These are phyloP conservation scores for Cryptococcus wingfieldii DNA, from an alignment of 1,284 basidiomycete species.

Conservation along the genomic window DNA sequence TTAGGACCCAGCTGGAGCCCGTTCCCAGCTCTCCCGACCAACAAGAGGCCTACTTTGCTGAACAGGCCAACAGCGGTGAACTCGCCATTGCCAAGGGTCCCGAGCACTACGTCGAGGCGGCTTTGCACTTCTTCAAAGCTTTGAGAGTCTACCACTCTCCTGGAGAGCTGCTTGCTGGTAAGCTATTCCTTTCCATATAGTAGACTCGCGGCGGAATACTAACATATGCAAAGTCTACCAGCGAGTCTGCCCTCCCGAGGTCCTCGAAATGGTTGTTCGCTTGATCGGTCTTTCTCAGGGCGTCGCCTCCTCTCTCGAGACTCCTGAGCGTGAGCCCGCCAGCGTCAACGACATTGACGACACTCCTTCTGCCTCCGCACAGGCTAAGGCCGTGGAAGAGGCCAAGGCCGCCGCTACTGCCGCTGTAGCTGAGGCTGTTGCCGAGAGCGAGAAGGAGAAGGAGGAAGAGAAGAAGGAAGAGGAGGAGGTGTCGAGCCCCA, in stretches of 20 bases:
- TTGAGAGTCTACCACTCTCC: constrained; percentile 91
- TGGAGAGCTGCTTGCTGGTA: constrained; percentile 76
- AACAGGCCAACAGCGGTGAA: constrained; percentile 82
- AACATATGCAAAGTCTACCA: constrained; percentile 61
- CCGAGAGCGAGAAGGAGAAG: too few species aligned
- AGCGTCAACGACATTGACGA: constrained; percentile 33
- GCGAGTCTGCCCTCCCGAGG: constrained; percentile 78
- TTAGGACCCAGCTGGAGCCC: constrained; percentile 44
- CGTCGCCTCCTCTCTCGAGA: constrained; percentile 4
- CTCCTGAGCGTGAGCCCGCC: constrained; percentile 10
- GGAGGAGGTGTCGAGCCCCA: constrained; percentile 15
- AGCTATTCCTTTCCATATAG: constrained; percentile 13
- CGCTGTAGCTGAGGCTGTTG: too few species aligned
- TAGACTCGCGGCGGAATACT: constrained; percentile 16
- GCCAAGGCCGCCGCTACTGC: not conserved
- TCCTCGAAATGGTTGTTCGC: constrained; percentile 91
- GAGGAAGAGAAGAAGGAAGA: not conserved
- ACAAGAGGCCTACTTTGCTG: constrained; percentile 85
- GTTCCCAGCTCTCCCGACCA: constrained; percentile 65
- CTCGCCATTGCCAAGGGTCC: constrained; percentile 74
- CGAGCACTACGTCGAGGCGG: constrained; percentile 69
- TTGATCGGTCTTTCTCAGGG: constrained; percentile 40
- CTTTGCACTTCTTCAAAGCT: constrained; percentile 87
- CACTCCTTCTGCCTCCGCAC: constrained; percentile 4
- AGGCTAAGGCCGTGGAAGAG: not conserved